Base-by-base conservation (phyloP, 352 stramenopile species). In the Globisporangium canariense region DNA sequence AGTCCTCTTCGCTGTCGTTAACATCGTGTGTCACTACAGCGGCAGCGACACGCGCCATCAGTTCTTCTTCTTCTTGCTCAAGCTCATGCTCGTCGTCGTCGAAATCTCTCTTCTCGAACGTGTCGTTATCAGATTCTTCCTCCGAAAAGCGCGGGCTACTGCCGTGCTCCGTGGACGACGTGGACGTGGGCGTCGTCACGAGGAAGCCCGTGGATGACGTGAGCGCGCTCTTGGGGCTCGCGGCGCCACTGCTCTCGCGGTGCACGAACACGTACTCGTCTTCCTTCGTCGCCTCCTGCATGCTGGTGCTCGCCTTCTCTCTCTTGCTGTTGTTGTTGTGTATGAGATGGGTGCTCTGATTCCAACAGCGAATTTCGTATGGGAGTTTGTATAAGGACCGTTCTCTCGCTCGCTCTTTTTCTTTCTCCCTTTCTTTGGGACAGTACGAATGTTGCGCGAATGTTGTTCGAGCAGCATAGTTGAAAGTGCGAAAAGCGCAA, bases 261-360 rank as follows among this genome's bases (percentile, higher is more conserved):
- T 82, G 57, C 61, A 91, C 76, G 61, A 91, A 86, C 75, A 91
- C 83, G 71, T 91, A 91, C 57, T 91, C 82, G 64, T 88, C 84
- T 64, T 89, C 79, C 34, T 85, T 71, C 58, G 71, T 64, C 50
- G 69, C 68, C 30, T 58, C 60, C 47, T 65, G 49, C 60, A 65
- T 65, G 40, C 6, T 41, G 32, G 4, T 36, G 32, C 32, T 36
- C 7, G 40, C 10, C 13, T 49, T 22, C 32, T n/a, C 18, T 41
- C n/a, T 58, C n/a, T 38, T 2, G 34, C 34, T 59, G 34, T 18
- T 18, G 18, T 40, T 55, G 22, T 13, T 55, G 28, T 49, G 47
- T 16, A 38, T 55, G 47, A 4, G 32, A 16, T 54, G 10, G 13
- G 20, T 36, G 40, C 40, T 46, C 43, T 49, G 43, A 49, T 49